Percentiles rank a stretch among this genome's conserved stretches.
These are phyloP conservation scores for Mortierella sp. DNA, from an alignment of 371 early-diverging fungal genomes.

Conservation along the genomic window DNA sequence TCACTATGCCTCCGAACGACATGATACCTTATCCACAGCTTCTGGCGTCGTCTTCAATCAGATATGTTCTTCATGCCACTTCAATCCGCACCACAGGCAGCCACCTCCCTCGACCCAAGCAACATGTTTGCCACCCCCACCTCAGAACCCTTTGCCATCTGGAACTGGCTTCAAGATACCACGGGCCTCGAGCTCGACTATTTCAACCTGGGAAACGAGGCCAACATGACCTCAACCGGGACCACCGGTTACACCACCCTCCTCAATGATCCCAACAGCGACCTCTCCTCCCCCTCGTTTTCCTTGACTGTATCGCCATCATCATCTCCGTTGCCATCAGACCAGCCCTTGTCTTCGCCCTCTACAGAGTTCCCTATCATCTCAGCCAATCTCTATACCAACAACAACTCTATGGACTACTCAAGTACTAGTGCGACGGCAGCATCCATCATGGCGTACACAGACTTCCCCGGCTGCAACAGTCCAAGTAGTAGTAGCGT, in stretches of 20 bases:
- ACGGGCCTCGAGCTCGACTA: constrained; percentile 10
- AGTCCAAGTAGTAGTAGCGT: neutral
- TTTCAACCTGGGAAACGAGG: constrained; percentile 9
- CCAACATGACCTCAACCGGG: neutral
- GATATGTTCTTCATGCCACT: constrained; percentile 30
- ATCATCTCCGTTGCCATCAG: neutral
- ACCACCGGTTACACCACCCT: constrained; percentile 10
- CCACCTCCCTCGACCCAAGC: constrained; percentile 3
- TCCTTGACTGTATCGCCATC: neutral
- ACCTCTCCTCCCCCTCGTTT: neutral
- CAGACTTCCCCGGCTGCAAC: neutral
- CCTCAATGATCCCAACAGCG: neutral
- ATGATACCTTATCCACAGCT: neutral
- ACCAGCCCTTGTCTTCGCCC: neutral
- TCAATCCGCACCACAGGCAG: constrained; percentile 13
- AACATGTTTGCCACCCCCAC: constrained; percentile 7
- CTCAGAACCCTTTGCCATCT: constrained; percentile 7
- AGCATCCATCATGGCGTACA: constrained; percentile 6
- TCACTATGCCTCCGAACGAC: neutral
- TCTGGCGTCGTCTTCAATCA: constrained; percentile 32
- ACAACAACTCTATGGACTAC: neutral
- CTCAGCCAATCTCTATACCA: neutral
- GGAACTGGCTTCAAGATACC: constrained; percentile 15
- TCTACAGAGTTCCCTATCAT: neutral
- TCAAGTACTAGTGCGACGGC: constrained; percentile 1